Percentiles rank a stretch among this genome's conserved stretches.
phyloP scores from a whole-genome alignment of 2,329 filamentous ascomycete species.

The Nannizzia gypsea region DNA sequence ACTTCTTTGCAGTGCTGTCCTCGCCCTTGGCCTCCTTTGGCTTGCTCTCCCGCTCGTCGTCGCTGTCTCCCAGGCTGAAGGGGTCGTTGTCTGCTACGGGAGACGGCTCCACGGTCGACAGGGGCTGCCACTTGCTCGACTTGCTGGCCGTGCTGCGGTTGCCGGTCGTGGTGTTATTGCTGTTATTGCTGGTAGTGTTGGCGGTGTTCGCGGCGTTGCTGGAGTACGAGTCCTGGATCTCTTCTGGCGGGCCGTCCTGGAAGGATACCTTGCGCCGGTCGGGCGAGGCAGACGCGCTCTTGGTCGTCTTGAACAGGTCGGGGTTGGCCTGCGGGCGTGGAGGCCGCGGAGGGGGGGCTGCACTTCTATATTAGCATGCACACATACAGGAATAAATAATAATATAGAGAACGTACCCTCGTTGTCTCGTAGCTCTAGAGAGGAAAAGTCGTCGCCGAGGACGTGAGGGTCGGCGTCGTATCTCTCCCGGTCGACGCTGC shows the following conservation, averaged over 20 bases:
- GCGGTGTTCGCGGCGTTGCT: conserved; percentile 25
- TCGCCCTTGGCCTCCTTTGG: conserved; percentile 48
- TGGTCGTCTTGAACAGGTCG: conserved; percentile 65
- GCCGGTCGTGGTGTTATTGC: no score
- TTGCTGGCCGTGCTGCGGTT: conserved; percentile 40
- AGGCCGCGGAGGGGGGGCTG: conserved; percentile 43
- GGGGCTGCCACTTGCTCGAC: conserved; percentile 91
- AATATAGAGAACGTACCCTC: conserved; percentile 35
- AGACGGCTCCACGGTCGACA: conserved; percentile 72
- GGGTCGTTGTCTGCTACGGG: conserved; percentile 87
- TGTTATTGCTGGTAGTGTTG: conserved; percentile 36
- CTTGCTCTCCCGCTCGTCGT: conserved; percentile 76
- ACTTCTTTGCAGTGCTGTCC: conserved; percentile 50
- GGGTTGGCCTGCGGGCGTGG: conserved; percentile 62
- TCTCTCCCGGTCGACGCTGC: conserved; percentile 76
- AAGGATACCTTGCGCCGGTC: conserved; percentile 44
- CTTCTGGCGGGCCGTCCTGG: conserved; percentile 57
- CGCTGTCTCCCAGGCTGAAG: conserved; percentile 90
- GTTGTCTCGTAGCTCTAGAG: conserved; percentile 50
- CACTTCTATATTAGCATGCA: conserved; percentile 5
- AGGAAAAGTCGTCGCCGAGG: conserved; percentile 75
- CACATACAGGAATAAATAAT: neutral
- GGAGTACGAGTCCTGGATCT: conserved; percentile 57
- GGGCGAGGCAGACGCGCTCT: conserved; percentile 42
- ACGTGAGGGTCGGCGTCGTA: conserved; percentile 93